Conservation (phyloP, 2,329 filamentous ascomycete genomes). For the Helotiales sp. region DNA sequence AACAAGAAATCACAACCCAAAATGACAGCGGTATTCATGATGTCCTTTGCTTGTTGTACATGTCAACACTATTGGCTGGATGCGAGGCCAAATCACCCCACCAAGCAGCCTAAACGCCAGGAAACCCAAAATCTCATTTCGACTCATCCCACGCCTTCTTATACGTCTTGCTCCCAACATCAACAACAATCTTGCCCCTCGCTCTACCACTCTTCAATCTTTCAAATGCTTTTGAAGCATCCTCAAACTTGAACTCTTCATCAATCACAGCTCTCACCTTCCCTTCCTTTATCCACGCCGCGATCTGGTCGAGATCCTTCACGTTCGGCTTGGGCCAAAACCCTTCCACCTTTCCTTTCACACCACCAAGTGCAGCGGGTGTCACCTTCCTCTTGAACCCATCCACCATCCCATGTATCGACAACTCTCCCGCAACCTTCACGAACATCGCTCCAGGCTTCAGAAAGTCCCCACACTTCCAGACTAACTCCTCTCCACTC, state of each 20-base stretch:
- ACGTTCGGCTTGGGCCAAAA: constrained; percentile 47
- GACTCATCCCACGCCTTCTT: not conserved
- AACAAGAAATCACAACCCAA: no score
- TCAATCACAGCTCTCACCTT: constrained; percentile 59
- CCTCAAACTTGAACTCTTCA: constrained; percentile 53
- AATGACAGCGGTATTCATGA: no score
- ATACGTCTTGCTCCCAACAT: constrained; percentile 15
- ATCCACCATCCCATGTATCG: constrained; percentile 36
- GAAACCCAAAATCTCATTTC: not conserved
- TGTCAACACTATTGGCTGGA: no score
- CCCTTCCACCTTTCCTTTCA: constrained; percentile 44
- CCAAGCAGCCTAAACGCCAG: no score
- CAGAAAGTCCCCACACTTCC: constrained; percentile 20
- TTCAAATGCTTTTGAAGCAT: constrained; percentile 57
- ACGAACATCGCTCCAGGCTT: constrained; percentile 18
- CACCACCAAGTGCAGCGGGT: constrained; percentile 23
- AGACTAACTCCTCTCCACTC: constrained; percentile 14
- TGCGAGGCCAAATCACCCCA: no score
- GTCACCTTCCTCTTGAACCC: constrained; percentile 11
- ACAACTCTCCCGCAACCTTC: constrained; percentile 58
- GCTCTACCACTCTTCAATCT: constrained; percentile 56
- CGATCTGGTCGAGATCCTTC: constrained; percentile 50
- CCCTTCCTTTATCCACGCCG: constrained; percentile 55
- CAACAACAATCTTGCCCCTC: constrained; percentile 58
- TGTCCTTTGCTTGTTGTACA: no score